Evolutionary conservation across 1,284 basidiomycete species (phyloP).

Genomic region (Heliocybe sulcata): DNA sequence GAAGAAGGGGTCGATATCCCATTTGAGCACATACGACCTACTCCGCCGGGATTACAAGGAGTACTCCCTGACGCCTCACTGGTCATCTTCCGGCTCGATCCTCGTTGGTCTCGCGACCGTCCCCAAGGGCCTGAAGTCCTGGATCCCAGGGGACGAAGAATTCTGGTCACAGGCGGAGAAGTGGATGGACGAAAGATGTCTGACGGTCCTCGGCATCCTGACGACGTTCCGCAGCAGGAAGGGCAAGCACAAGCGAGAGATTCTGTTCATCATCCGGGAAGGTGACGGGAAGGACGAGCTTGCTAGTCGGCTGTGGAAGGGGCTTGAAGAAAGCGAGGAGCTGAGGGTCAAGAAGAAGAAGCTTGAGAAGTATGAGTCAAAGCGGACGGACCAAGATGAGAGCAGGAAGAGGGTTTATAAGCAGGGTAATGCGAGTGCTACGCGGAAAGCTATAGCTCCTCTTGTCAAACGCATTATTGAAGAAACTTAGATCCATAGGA

Average conservation of each 20-base stretch:
- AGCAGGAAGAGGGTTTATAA: conserved; percentile 47
- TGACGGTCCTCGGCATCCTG: conserved; percentile 71
- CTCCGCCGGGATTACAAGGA: conserved; percentile 92
- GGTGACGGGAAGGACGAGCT: conserved; percentile 21
- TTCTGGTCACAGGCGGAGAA: conserved; percentile 41
- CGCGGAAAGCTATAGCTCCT: conserved; percentile 79
- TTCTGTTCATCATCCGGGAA: conserved; percentile 52
- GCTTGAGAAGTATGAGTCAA: conserved; percentile 20
- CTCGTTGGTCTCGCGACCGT: conserved; percentile 74
- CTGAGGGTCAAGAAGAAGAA: conserved; percentile 41
- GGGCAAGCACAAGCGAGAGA: conserved; percentile 63
- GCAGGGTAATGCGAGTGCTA: conserved; percentile 69
- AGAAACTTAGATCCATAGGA: neutral
- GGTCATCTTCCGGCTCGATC: conserved; percentile 26
- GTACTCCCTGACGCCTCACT: conserved; percentile 46
- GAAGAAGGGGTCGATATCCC: conserved; percentile 66
- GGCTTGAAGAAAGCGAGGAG: conserved; percentile 48
- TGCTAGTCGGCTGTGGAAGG: conserved; percentile 36
- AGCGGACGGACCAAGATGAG: conserved; percentile 8
- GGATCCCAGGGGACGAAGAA: conserved; percentile 29
- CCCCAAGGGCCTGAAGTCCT: conserved; percentile 57
- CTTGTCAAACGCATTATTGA: conserved; percentile 41
- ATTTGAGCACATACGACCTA: conserved; percentile 69
- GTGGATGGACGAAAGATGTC: conserved; percentile 61
- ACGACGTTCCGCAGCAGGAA: conserved; percentile 55